These are phyloP conservation scores for Penicillium coprophilum DNA, from an alignment of 495 filamentous ascomycete genomes.

Conservation along the genomic window DNA sequence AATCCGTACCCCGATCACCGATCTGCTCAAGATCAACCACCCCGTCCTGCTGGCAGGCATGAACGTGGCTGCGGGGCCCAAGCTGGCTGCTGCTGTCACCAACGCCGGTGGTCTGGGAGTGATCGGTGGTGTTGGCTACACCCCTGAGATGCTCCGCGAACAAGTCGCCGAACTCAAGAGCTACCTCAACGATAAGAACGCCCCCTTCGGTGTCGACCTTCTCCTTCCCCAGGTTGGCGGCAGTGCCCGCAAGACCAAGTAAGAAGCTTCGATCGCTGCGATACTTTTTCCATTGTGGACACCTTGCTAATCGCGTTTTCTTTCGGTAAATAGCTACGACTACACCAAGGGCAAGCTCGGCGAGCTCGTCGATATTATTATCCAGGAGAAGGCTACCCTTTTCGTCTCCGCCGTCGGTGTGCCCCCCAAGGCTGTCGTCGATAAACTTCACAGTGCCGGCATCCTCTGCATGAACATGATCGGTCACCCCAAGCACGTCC, in stretches of 20 bases:
- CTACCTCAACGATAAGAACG: conserved; percentile 87
- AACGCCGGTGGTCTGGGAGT: conserved; percentile 97
- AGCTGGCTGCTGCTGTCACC: conserved; percentile 94
- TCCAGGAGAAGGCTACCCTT: conserved; percentile 83
- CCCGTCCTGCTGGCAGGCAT: conserved; percentile 94
- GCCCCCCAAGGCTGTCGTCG: conserved; percentile 83
- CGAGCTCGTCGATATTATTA: conserved; percentile 87
- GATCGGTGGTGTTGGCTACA: conserved; percentile 95
- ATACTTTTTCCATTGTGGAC: neutral
- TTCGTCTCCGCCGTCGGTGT: conserved; percentile 98
- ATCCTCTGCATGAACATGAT: conserved; percentile 99
- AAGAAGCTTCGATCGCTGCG: conserved; percentile 27
- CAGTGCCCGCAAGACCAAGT: conserved; percentile 93
- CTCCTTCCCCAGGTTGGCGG: conserved; percentile 93
- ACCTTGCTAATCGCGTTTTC: conserved; percentile 21
- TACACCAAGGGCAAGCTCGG: conserved; percentile 99
- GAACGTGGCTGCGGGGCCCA: conserved; percentile 98
- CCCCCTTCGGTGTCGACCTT: conserved; percentile 97
- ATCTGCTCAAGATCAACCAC: conserved; percentile 96
- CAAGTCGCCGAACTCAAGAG: conserved; percentile 94
- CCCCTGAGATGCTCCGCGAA: conserved; percentile 92
- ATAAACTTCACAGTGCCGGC: conserved; percentile 80
- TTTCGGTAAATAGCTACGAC: conserved; percentile 70
- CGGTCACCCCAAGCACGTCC: conserved; percentile 97
- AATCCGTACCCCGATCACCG: conserved; percentile 85